Base-by-base conservation (phyloP, 2,329 filamentous ascomycete genomes). In the Fusarium sp. region DNA sequence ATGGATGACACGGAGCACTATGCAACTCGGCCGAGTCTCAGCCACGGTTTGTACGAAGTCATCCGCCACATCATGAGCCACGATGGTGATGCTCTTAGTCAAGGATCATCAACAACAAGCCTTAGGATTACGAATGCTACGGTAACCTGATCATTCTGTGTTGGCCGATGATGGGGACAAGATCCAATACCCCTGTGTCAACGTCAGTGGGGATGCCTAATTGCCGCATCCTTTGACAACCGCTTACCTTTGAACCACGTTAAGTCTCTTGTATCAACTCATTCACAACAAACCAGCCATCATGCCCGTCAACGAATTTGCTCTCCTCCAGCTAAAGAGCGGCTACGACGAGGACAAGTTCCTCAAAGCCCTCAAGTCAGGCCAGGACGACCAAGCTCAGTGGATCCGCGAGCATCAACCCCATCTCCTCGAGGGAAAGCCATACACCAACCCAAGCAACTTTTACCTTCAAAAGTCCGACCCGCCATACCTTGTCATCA, bases 261-360 rank as follows among this genome's bases (percentile, higher is more conserved):
- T 25, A 13, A 34, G 25, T 39, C 25, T 8, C n/a, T 32, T 34
- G 34, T 11, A 23, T 43, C 27, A 32, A 58, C 35, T 30, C 23
- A 43, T 39, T 27, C 4, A 25, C 34, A 20, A 18, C 63, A 62
- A 23, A 14, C 8, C n/a, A 30, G 30, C 37, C 72, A 69, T 37
- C 60, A 83, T 86, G 85, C 41, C 80, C 43, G 80, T 86, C 70
- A 84, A 83, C 20, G 85, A 87, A 75, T 80, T 85, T 64, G 83
- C 83, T 41, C 69, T 83, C 64, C 67, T 85, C 45, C 79, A 80
- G 41, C 74, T 84, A 59, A 77, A 75, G 35, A 62, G 74, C 39
- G 75, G 76, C 16, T 81, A 79, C 35, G 72, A 82, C 39, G 54
- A 76, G 35, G 67, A 83, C 62, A 82, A 82, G 54, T 78, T 84